Evolutionary conservation across 352 stramenopile species (phyloP).

Genomic region (Globisporangium alternatum): DNA sequence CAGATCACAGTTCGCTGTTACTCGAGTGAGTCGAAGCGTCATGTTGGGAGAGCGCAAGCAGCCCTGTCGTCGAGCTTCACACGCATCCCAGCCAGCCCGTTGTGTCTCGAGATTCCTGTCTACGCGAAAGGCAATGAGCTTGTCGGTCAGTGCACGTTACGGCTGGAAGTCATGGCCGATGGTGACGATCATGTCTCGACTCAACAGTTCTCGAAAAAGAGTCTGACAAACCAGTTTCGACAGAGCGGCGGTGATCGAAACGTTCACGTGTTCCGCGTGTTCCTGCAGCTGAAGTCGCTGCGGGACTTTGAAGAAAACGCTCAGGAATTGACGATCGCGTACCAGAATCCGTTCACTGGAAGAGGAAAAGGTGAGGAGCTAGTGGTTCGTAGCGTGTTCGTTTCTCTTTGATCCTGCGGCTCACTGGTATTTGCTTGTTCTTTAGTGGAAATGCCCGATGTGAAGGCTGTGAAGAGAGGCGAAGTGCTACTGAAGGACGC

Average conservation of each 20-base stretch:
- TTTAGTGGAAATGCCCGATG: constrained; percentile 38
- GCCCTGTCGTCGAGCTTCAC: background rate
- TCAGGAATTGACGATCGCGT: constrained; percentile 30
- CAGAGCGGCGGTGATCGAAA: background rate
- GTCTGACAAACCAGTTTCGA: background rate
- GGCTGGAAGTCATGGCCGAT: background rate
- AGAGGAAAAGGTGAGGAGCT: constrained; percentile 28
- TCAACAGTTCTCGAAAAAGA: background rate
- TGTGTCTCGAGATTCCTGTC: background rate
- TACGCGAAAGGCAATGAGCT: background rate
- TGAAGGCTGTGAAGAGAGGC: constrained; percentile 33
- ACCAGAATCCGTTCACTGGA: constrained; percentile 36
- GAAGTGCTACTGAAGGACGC: constrained; percentile 32
- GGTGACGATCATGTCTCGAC: background rate
- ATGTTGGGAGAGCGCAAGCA: constrained; percentile 3
- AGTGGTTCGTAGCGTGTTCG: background rate
- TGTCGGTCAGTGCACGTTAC: constrained; percentile 10
- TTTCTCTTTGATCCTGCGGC: background rate
- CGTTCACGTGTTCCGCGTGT: constrained; percentile 29
- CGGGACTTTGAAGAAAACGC: constrained; percentile 22
- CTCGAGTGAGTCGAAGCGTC: constrained; percentile 11
- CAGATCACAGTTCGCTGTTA: constrained; percentile 25
- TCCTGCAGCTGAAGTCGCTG: constrained; percentile 37
- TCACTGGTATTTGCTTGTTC: background rate
- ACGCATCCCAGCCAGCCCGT: background rate